phyloP scores from a whole-genome alignment of 2,329 filamentous ascomycete species.

The Colletotrichum higginsianum region DNA sequence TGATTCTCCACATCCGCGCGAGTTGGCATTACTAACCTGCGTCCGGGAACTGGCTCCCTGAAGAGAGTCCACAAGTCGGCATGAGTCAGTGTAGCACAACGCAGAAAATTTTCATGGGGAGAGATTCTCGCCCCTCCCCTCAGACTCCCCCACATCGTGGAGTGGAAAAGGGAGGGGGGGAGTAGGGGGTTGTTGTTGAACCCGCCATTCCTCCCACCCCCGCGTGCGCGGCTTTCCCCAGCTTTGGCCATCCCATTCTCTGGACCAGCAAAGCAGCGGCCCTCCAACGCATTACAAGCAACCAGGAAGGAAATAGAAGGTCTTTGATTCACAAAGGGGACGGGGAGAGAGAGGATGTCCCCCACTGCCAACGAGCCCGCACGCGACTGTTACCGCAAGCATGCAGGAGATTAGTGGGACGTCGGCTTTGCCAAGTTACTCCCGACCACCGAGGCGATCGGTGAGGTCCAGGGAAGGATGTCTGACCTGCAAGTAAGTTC shows the following conservation, averaged over 20 bases:
- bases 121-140: conserved; percentile 8
- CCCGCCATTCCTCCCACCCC: background rate
- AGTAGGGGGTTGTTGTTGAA: conserved; percentile 5
- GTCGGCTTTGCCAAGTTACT: conserved; percentile 35
- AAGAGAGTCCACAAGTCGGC: background rate
- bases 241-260: conserved; percentile 19
- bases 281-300: background rate
- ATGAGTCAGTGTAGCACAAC: conserved; percentile 30
- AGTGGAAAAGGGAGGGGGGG: conserved; percentile 20
- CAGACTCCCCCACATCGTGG: conserved; percentile 31
- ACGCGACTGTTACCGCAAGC: conserved; percentile 35
- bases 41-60: conserved; percentile 1
- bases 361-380: conserved; percentile 27
- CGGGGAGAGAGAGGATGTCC: conserved; percentile 19
- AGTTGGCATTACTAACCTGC: conserved; percentile 26
- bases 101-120: conserved; percentile 6
- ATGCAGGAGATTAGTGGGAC: conserved; percentile 41
- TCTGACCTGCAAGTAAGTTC: conserved; percentile 62
- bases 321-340: background rate
- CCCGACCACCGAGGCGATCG: conserved; percentile 32
- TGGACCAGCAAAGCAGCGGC: background rate
- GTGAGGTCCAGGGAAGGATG: conserved; percentile 58
- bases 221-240: conserved; percentile 31
- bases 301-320: background rate
- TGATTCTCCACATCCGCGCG: background rate